phyloP scores from a whole-genome alignment of 257 asterid species.

The Handroanthus guayacan region DNA sequence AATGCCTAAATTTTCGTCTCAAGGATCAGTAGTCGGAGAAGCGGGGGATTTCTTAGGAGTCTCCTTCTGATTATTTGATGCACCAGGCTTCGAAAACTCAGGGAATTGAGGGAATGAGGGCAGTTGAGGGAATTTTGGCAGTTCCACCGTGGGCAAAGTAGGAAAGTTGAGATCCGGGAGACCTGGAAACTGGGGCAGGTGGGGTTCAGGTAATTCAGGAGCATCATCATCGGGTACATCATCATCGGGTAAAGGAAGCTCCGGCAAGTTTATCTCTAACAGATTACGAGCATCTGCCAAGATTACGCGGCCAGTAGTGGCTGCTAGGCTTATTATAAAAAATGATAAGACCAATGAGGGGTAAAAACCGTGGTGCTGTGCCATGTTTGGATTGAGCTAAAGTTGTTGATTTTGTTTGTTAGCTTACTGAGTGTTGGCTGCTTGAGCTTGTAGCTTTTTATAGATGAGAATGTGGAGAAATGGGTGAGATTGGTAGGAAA shows the following conservation, averaged over 20 bases:
- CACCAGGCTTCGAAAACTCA: slow-evolving; percentile 16
- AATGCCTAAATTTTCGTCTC: slow-evolving; percentile 3
- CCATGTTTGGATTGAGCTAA: slow-evolving; percentile 16
- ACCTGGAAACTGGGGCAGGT: slow-evolving; percentile 16
- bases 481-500: slow-evolving; percentile 38
- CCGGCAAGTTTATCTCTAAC: slow-evolving; percentile 25
- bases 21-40: slow-evolving; percentile 3
- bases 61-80: slow-evolving; percentile 6
- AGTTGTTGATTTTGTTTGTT: too few relatives aligned
- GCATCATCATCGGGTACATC: not conserved
- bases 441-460: not conserved
- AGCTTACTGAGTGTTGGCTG: too few relatives aligned
- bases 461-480: slow-evolving; percentile 10
- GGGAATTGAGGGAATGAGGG: not conserved
- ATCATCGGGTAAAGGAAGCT: slow-evolving; percentile 4
- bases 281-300: slow-evolving; percentile 34
- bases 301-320: slow-evolving; percentile 27
- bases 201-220: slow-evolving; percentile 33
- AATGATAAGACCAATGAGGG: slow-evolving; percentile 16
- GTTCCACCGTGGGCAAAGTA: slow-evolving; percentile 28
- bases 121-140: slow-evolving; percentile 31
- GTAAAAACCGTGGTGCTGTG: not conserved
- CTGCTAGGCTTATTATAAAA: slow-evolving; percentile 34
- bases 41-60: not conserved
- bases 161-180: slow-evolving; percentile 31